Percentiles rank a stretch among this genome's conserved stretches.
Conservation (phyloP, 2,329 filamentous ascomycete species). For the Esteya vermicola region DNA sequence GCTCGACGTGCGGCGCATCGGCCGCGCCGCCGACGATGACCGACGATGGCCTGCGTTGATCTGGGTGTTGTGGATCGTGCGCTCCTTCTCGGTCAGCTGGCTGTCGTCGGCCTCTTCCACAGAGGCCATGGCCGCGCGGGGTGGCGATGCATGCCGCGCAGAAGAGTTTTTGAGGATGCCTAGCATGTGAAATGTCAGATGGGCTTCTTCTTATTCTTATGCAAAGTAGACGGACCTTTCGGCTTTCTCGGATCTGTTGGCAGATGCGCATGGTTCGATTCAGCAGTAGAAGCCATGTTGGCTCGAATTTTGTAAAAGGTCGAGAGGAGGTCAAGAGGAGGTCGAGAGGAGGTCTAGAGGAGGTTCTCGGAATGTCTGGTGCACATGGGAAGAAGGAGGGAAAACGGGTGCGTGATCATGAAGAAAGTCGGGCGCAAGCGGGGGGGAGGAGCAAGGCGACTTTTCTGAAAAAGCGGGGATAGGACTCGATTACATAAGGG, state of each 20-base stretch:
- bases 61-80: slow-evolving; percentile 87
- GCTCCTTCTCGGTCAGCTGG: slow-evolving; percentile 62
- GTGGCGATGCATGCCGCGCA: neutral
- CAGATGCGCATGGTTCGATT: neutral
- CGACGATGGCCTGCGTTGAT: slow-evolving; percentile 83
- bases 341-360: too few relatives aligned
- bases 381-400: too few relatives aligned
- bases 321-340: too few relatives aligned
- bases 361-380: too few relatives aligned
- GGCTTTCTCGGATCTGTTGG: neutral
- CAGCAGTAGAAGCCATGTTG: neutral
- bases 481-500: too few relatives aligned
- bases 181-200: too few relatives aligned
- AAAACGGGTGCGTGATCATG: too few relatives aligned
- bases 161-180: slow-evolving; percentile 1
- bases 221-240: too few relatives aligned
- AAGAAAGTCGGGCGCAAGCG: too few relatives aligned
- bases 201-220: too few relatives aligned
- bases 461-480: too few relatives aligned
- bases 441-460: too few relatives aligned
- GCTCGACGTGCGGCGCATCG: slow-evolving; percentile 59
- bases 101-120: slow-evolving; percentile 19
- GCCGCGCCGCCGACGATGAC: slow-evolving; percentile 60
- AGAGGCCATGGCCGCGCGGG: neutral
- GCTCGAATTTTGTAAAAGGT: neutral